Percentiles rank a stretch among this genome's conserved stretches.
phyloP scores from a whole-genome alignment of 179 eudicot genomes.

The Carnegiea gigantea region DNA sequence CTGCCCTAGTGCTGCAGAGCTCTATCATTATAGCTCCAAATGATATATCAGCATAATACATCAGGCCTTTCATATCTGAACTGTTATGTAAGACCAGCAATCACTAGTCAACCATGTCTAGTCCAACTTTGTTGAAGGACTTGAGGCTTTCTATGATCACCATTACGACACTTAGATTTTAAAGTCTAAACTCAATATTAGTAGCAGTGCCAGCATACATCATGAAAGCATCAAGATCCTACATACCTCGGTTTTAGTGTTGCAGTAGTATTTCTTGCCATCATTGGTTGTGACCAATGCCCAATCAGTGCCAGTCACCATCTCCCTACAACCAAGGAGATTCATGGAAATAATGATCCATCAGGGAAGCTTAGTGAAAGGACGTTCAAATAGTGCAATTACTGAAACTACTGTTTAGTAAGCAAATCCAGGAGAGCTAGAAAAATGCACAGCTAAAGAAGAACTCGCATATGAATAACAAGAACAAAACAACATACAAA shows the following conservation, averaged over 20 bases:
- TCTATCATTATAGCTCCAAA: no score
- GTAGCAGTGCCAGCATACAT: neutral
- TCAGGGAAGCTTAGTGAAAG: neutral
- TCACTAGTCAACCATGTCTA: neutral
- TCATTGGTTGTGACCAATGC: constrained; percentile 80
- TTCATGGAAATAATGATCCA: neutral
- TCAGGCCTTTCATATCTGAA: neutral
- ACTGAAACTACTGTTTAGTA: neutral
- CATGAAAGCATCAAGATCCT: neutral
- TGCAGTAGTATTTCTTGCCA: constrained; percentile 90
- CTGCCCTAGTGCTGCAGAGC: no score
- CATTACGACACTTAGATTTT: neutral
- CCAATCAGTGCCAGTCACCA: constrained; percentile 89
- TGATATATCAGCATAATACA: no score
- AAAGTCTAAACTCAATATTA: neutral
- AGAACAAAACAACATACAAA: neutral
- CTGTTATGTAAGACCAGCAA: neutral
- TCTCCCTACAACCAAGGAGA: constrained; percentile 59
- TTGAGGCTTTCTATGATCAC: neutral
- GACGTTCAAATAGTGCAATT: constrained; percentile 1
- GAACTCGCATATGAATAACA: neutral
- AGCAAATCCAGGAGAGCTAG: neutral
- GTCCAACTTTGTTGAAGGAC: neutral
- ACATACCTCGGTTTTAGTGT: constrained; percentile 77
- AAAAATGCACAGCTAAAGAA: neutral